Evolutionary conservation across 106 monocot species (phyloP).

Genomic region (Acorus gramineus): DNA sequence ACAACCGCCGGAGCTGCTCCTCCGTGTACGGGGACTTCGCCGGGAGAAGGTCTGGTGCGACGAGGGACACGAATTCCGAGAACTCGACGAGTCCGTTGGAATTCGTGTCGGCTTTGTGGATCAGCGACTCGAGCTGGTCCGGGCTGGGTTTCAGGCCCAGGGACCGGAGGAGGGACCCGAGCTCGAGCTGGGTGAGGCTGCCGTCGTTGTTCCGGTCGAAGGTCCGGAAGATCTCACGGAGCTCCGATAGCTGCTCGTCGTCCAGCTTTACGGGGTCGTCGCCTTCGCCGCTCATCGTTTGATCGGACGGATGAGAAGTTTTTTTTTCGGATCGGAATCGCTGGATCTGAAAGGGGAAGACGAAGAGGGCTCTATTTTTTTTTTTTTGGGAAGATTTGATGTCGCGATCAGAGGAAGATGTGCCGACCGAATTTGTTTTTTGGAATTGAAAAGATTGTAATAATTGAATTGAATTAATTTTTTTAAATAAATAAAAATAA

Average conservation of each 20-base stretch:
- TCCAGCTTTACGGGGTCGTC: conserved; percentile 19
- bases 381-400: too few relatives aligned
- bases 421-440: background rate
- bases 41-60: conserved; percentile 22
- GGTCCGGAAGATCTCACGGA: conserved; percentile 73
- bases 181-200: conserved; percentile 80
- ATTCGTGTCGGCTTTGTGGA: conserved; percentile 68
- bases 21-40: conserved; percentile 51
- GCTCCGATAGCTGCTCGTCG: conserved; percentile 65
- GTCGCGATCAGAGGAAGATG: background rate
- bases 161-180: conserved; percentile 72
- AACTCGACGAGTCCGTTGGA: conserved; percentile 82
- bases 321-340: conserved; percentile 5
- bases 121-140: conserved; percentile 60
- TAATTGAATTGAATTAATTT: background rate
- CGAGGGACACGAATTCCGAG: conserved; percentile 75
- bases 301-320: background rate
- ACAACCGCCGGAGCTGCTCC: conserved; percentile 56
- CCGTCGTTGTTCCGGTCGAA: conserved; percentile 94
- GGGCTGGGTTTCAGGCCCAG: conserved; percentile 61
- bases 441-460: background rate
- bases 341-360: background rate
- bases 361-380: too few relatives aligned
- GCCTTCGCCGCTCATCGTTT: conserved; percentile 6
- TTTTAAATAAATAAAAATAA: background rate